Conservation (phyloP, 768 basidiomycete species). For the Neoboletus brunneissimus region DNA sequence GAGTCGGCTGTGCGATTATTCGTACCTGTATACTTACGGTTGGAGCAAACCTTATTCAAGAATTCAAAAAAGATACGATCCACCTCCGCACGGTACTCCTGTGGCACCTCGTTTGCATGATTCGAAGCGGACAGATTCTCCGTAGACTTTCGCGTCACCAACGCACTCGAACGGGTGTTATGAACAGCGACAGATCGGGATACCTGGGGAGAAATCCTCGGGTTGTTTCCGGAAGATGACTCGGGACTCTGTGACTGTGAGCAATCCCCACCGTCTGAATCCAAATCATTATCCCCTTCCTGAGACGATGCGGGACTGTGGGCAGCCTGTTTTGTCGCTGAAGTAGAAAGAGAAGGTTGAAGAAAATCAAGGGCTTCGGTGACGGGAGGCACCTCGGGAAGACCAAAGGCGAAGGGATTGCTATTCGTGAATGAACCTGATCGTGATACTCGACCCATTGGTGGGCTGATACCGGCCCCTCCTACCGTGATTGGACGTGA, state of each 20-base stretch:
- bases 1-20: constrained; percentile 8
- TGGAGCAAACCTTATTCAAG: constrained; percentile 83
- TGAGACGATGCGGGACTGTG: constrained; percentile 39
- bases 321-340: constrained; percentile 8
- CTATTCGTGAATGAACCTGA: constrained; percentile 54
- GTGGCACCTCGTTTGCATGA: constrained; percentile 65
- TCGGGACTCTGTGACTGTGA: constrained; percentile 33
- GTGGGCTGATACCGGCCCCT: constrained; percentile 30
- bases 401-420: constrained; percentile 40
- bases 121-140: constrained; percentile 28
- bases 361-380: constrained; percentile 32
- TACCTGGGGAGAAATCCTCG: constrained; percentile 18
- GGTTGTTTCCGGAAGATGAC: constrained; percentile 26
- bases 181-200: constrained; percentile 21
- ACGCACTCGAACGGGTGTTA: constrained; percentile 9
- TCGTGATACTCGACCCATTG: constrained; percentile 54
- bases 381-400: constrained; percentile 28
- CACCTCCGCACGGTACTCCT: constrained; percentile 77
- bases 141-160: constrained; percentile 19
- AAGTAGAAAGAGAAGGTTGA: constrained; percentile 15
- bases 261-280: constrained; percentile 40
- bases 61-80: constrained; percentile 92
- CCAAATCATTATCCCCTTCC: constrained; percentile 51
- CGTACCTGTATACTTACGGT: constrained; percentile 55
- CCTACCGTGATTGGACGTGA: constrained; percentile 19